Evolutionary conservation across 495 filamentous ascomycete species (phyloP), one percentile per base, ranked within the genome.

Genomic region (Aeminium ludgeri): DNA sequence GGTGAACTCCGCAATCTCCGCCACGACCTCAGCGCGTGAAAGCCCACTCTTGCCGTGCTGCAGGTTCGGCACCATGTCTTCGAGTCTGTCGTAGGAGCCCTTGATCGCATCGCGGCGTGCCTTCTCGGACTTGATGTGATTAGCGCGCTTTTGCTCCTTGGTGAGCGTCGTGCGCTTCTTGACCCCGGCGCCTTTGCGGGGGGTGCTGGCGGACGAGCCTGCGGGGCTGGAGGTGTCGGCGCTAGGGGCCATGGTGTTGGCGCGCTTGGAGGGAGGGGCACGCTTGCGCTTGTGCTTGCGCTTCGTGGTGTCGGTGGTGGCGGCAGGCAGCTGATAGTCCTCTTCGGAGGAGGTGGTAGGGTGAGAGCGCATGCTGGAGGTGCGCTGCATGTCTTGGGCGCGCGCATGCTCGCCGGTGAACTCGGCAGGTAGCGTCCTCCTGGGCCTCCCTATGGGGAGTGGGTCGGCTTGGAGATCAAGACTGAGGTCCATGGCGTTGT

Each of bases 51-150:
- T 67, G 68, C 36, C 65, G 67, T 7, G 11, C 38, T 40, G 29
- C 6, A 89, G 59, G 10, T 71, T 74, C 0, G 84, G 83, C 1
- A 91, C 79, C 34, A 91, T 61, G 3, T 67, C 63, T 37, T 67
- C 65, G 3, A 91, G 60, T 31, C 82, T 72, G 12, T 82, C 77
- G 43, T 84, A 92, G 0, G 79, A 80, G 45, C 78, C 65, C 48
- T 78, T 70, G 50, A 91, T 89, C 13, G 79, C 60, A 25, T 77
- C 76, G 40, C 86, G 68, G 34, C 86, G 72, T 54, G 83, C 86
- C 58, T 87, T 78, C 57, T 94, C 86, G 30, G 83, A 89, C 35
- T 72, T 66, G 49, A 92, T 89, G 57, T 94, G 86, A 44, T 92
- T 89, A 44, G 72, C 72, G 33, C 82, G 65, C 59, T 89, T 91